These are phyloP conservation scores for Neurospora tetrasperma DNA, from an alignment of 495 filamentous ascomycete genomes.

Conservation along the genomic window DNA sequence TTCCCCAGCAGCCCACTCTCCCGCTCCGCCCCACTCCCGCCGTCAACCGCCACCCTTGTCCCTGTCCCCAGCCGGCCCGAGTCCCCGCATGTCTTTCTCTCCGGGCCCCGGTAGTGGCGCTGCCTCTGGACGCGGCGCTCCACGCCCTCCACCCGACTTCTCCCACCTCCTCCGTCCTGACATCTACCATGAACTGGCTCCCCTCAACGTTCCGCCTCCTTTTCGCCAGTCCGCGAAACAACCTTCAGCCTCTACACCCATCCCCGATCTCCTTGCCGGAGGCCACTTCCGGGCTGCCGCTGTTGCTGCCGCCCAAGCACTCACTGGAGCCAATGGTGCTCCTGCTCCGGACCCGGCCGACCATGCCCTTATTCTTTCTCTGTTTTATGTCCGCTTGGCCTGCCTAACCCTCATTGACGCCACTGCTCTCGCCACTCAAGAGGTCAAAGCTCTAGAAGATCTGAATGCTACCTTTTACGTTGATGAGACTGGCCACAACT, in stretches of 20 bases:
- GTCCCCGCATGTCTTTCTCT: slow-evolving; percentile 12
- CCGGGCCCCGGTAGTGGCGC: slow-evolving; percentile 16
- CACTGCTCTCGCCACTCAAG: slow-evolving; percentile 66
- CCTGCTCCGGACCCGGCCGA: slow-evolving; percentile 45
- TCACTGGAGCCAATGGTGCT: slow-evolving; percentile 40
- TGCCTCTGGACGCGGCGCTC: slow-evolving; percentile 9
- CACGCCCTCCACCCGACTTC: slow-evolving; percentile 53
- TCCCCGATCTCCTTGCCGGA: slow-evolving; percentile 42
- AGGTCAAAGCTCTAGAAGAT: slow-evolving; percentile 76
- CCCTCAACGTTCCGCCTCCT: slow-evolving; percentile 53
- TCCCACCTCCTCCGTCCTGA: slow-evolving; percentile 67
- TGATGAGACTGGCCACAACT: slow-evolving; percentile 38
- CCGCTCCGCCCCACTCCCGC: slow-evolving; percentile 6
- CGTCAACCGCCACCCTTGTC: neutral
- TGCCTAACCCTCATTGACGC: slow-evolving; percentile 65
- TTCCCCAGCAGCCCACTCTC: slow-evolving; percentile 14
- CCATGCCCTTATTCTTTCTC: slow-evolving; percentile 53
- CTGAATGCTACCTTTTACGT: slow-evolving; percentile 61
- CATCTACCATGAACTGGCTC: slow-evolving; percentile 69
- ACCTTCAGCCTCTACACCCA: slow-evolving; percentile 36
- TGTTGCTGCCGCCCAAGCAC: slow-evolving; percentile 57
- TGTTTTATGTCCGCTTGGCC: slow-evolving; percentile 77
- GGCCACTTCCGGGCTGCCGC: slow-evolving; percentile 67
- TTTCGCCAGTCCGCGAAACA: slow-evolving; percentile 41
- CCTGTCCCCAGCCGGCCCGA: slow-evolving; percentile 4